Evolutionary conservation across 768 basidiomycete species (phyloP).

Genomic region (Leucocoprinus sp.): DNA sequence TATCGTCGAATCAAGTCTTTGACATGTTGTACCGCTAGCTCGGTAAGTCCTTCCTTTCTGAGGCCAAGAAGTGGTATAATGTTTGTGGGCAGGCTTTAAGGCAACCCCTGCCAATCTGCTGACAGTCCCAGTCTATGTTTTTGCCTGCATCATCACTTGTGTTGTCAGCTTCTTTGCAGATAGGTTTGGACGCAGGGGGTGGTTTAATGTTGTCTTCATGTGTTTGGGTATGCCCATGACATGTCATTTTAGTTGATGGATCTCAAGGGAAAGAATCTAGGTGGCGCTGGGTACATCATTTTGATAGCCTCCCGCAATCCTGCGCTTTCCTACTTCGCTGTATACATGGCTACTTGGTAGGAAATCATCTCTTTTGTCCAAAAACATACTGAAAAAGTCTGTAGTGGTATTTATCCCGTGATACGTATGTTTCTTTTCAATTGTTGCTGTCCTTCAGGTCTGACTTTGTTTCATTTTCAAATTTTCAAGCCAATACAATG

Average conservation of each 20-base stretch:
- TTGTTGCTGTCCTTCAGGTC: background rate
- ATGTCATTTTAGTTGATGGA: constrained; percentile 11
- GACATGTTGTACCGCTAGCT: background rate
- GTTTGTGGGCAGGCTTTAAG: constrained; percentile 36
- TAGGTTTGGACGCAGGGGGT: constrained; percentile 48
- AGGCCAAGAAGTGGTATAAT: background rate
- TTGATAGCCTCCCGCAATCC: constrained; percentile 53
- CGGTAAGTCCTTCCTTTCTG: constrained; percentile 2
- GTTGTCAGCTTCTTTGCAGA: constrained; percentile 57
- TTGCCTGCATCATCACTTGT: constrained; percentile 62
- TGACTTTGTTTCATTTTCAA: constrained; percentile 16
- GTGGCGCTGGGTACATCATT: constrained; percentile 61
- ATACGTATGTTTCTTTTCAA: constrained; percentile 43
- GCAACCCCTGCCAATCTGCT: constrained; percentile 69
- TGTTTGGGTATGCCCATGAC: constrained; percentile 25
- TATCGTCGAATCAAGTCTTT: background rate
- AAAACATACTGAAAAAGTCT: background rate
- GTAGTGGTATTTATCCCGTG: constrained; percentile 65
- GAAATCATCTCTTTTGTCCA: constrained; percentile 12
- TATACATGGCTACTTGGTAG: constrained; percentile 62
- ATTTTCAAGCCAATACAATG: constrained; percentile 48
- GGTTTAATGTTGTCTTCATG: constrained; percentile 52
- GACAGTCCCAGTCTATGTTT: constrained; percentile 68
- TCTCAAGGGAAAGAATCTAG: constrained; percentile 21
- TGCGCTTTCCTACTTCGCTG: constrained; percentile 63